phyloP scores from a whole-genome alignment of 768 basidiomycete genomes.

The Roridomyces roridus region DNA sequence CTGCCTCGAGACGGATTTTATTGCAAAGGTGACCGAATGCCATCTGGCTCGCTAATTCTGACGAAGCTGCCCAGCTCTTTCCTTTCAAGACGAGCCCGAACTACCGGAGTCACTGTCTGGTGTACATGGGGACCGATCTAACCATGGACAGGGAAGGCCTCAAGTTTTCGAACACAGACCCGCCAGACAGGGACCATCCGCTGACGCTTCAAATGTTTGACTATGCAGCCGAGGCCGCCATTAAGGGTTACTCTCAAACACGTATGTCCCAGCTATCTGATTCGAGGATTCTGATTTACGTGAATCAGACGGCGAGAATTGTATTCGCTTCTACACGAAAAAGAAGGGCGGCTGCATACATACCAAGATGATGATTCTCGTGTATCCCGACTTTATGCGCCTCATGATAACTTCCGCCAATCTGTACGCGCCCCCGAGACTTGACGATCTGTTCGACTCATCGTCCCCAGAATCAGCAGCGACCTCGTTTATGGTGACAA shows the following conservation, averaged over 20 bases:
- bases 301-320: conserved; percentile 12
- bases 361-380: conserved; percentile 10
- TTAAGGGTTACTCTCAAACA: neutral
- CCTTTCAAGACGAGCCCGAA: neutral
- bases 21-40: conserved; percentile 4
- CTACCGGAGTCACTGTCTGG: neutral
- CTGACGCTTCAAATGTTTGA: too few species aligned
- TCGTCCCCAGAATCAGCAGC: too few species aligned
- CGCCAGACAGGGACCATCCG: too few species aligned
- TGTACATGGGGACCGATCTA: conserved; percentile 8
- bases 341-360: conserved; percentile 7
- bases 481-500: too few species aligned
- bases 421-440: too few species aligned
- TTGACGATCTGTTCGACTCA: too few species aligned
- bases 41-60: too few species aligned
- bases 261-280: neutral
- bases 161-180: too few species aligned
- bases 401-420: conserved; percentile 16
- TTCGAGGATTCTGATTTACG: neutral
- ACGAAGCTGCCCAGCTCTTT: conserved; percentile 2
- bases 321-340: neutral
- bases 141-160: neutral
- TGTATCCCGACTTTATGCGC: conserved; percentile 12
- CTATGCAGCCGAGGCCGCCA: neutral
- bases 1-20: conserved; percentile 2